Percentiles rank a stretch among this genome's conserved stretches.
phyloP scores from a whole-genome alignment of 306 rosid genomes.

The Rosa multiflora region DNA sequence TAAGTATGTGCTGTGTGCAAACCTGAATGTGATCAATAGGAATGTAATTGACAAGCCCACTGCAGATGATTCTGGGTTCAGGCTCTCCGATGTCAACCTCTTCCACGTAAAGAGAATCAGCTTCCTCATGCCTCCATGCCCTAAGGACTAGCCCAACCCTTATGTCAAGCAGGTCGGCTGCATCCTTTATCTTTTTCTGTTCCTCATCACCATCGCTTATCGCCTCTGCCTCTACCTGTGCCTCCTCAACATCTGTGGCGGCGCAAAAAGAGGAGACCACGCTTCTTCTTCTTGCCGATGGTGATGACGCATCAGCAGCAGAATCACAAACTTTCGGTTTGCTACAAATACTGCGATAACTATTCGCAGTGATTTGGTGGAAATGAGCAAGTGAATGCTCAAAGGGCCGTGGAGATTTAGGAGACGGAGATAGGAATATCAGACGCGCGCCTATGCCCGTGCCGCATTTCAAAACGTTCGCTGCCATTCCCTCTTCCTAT shows the following conservation, averaged over 20 bases:
- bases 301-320: neutral
- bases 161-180: conserved; percentile 73
- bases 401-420: neutral
- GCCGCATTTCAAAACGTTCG: conserved; percentile 14
- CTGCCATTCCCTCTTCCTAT: conserved; percentile 13
- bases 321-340: neutral
- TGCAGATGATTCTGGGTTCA: conserved; percentile 84
- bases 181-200: conserved; percentile 40
- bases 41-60: conserved; percentile 72
- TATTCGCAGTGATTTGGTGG: neutral
- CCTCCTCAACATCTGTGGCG: neutral
- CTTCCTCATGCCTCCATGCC: conserved; percentile 92
- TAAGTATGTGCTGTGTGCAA: neutral
- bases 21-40: conserved; percentile 24
- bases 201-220: conserved; percentile 11
- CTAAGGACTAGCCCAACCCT: conserved; percentile 74
- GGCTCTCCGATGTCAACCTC: conserved; percentile 83
- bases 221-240: neutral
- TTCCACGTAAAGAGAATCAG: conserved; percentile 87
- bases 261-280: conserved; percentile 24
- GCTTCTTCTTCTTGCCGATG: neutral
- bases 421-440: neutral
- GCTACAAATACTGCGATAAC: neutral
- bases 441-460: conserved; percentile 8
- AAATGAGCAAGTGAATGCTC: conserved; percentile 5